Evolutionary conservation across 176 grass and related monocot species (phyloP).

Genomic region (Tillandsia fasciculata): DNA sequence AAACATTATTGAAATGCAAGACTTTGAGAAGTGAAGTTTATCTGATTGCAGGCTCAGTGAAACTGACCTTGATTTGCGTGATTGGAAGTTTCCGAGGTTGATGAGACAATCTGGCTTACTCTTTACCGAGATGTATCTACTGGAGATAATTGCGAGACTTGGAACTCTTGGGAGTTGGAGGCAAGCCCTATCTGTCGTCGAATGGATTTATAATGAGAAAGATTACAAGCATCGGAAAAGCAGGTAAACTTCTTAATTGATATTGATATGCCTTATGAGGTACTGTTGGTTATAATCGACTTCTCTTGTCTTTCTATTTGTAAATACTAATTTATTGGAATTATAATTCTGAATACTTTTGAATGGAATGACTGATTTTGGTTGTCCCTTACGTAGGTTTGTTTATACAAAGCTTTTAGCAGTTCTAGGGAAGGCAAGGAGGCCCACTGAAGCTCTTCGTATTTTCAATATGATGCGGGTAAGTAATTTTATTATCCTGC

Average conservation of each 20-base stretch:
- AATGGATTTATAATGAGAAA: conserved; percentile 88
- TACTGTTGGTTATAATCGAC: background rate
- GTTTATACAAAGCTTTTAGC: conserved; percentile 86
- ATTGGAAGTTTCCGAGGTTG: conserved; percentile 79
- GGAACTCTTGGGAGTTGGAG: conserved; percentile 59
- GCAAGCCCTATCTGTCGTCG: conserved; percentile 58
- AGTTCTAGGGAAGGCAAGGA: conserved; percentile 74
- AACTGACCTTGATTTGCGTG: conserved; percentile 35
- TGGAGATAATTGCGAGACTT: conserved; percentile 62
- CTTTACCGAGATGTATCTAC: conserved; percentile 64
- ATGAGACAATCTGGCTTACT: conserved; percentile 55
- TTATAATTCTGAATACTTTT: no score
- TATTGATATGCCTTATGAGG: background rate
- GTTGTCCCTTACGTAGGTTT: conserved; percentile 45
- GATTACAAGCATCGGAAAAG: conserved; percentile 68
- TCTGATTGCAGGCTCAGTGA: conserved; percentile 34
- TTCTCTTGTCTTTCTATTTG: background rate
- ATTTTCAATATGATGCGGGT: conserved; percentile 74
- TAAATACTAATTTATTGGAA: background rate
- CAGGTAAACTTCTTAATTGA: conserved; percentile 37
- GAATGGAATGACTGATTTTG: background rate
- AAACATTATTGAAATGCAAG: no score
- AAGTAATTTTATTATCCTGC: background rate
- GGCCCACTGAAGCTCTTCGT: conserved; percentile 59
- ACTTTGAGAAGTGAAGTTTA: background rate